Base-by-base conservation (phyloP, 768 basidiomycete species). In the Tylopilus subfusipes region DNA sequence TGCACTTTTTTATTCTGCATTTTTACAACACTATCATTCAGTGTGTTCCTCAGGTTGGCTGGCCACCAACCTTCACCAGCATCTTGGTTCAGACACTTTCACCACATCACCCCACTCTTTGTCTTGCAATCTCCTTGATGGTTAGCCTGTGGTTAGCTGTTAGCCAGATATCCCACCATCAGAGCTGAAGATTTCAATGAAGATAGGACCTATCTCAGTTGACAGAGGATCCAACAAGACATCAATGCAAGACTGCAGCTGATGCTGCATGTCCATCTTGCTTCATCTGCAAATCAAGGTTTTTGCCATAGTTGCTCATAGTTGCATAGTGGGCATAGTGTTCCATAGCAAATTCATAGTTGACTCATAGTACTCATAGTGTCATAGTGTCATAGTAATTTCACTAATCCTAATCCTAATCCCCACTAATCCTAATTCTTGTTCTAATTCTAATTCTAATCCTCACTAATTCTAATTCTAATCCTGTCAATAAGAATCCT, bases 241-340 rank as follows among this genome's bases (percentile, higher is more conserved):
- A 78, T 73, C 60, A 77, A 84, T 84, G 74, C 86, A 87, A 84
- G 86, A 88, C 84, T 77, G 72, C 70, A 68, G 74, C 63, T 61
- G 72, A 78, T 70, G 64, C 74, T 62, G 74, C 74, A 85, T 75
- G 72, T 65, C 63, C 75, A 59, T 74, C 76, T 72, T 76, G 78
- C n/a, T n/a, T n/a, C n/a, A n/a, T n/a, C n/a, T n/a, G n/a, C n/a
- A n/a, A n/a, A n/a, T n/a, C n/a, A n/a, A n/a, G n/a, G n/a, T n/a
- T n/a, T n/a, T n/a, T n/a, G n/a, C n/a, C n/a, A n/a, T n/a, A n/a
- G n/a, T n/a, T n/a, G n/a, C n/a, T n/a, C n/a, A n/a, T n/a, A n/a
- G n/a, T n/a, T n/a, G n/a, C n/a, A n/a, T n/a, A n/a, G n/a, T n/a
- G n/a, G n/a, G n/a, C n/a, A n/a, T n/a, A n/a, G n/a, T n/a, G n/a